Evolutionary conservation across 176 grass and related monocot species (phyloP), one percentile per base, ranked within the genome.

Genomic region (Bonia amplexicaulis): DNA sequence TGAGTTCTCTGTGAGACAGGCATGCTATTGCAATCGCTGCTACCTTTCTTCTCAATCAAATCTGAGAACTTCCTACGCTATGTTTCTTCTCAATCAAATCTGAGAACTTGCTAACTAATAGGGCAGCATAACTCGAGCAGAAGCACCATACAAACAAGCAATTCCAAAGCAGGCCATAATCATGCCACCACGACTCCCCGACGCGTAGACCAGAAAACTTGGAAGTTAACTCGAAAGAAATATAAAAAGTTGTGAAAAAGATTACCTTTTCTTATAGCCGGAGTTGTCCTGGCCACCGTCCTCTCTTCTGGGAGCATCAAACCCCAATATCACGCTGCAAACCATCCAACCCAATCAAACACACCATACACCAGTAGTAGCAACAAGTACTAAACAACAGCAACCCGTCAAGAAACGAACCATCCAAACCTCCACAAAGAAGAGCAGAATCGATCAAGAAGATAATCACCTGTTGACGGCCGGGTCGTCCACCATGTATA

Each of bases 281-380:
- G 73, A 39, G 82, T 77, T 94, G 62, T 93, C 90, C 79, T 82
- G 84, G 58, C 19, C 80, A 62, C 69, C 85, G 52, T 82, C 86
- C 40, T 90, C 90, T 75, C 82, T 97, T 23, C 82, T 90, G 42
- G 84, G 84, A 57, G 69, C 89, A 69, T 95, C 89, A 40, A 97
- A 97, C 1, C 95, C 95, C 84, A 97, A 58, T 14, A 97, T 90
- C 2, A 92, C 91, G 82, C 95, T 94, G 89, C 79, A 86, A 53
- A 65, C 9, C 59, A 62, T 62, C 25, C 29, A 27, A 51, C 7
- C 71, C 69, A 71, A 59, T 29, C 26, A 74, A 54, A 33, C 76
- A 45, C 62, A 66, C 12, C 69, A 59, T 4, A 4, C 67, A 60
- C 13, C 66, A 64, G 13, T 31, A 59, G 42, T 35, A 71, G 66